Percentiles rank a stretch among this genome's conserved stretches.
Evolutionary conservation across 2,329 filamentous ascomycete genomes (phyloP).

Genomic region (Triangularia setosa): DNA sequence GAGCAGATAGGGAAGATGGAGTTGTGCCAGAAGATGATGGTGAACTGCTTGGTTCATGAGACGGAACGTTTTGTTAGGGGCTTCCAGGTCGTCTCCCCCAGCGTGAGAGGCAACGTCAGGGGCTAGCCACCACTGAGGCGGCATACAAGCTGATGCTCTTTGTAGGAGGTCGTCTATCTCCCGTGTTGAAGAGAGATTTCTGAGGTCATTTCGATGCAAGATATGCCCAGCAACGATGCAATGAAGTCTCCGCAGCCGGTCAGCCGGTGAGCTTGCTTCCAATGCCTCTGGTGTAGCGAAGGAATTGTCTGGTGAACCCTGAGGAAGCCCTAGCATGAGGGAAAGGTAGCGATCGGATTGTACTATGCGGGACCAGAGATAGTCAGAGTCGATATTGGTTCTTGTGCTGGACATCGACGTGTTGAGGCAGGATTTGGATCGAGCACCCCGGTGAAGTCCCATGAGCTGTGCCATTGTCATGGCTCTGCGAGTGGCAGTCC

Average conservation of each 20-base stretch:
- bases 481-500: conserved; percentile 34
- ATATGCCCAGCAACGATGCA: conserved; percentile 35
- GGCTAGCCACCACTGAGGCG: conserved; percentile 41
- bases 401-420: neutral
- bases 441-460: neutral
- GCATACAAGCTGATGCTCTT: conserved; percentile 35
- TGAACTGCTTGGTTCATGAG: conserved; percentile 41
- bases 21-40: conserved; percentile 39
- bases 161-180: conserved; percentile 39
- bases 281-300: conserved; percentile 30
- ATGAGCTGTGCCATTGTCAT: neutral
- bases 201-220: conserved; percentile 34
- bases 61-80: conserved; percentile 24
- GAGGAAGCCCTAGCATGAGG: conserved; percentile 41
- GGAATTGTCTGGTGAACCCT: conserved; percentile 28
- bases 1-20: conserved; percentile 45
- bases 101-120: conserved; percentile 24
- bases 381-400: conserved; percentile 24
- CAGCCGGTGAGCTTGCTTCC: conserved; percentile 26
- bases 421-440: neutral
- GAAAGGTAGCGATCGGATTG: conserved; percentile 45
- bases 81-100: conserved; percentile 27
- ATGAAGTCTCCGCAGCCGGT: conserved; percentile 35
- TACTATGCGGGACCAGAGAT: conserved; percentile 45
- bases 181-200: conserved; percentile 29